Conservation (phyloP, 2,329 filamentous ascomycete genomes). For the Fusarium sp. region DNA sequence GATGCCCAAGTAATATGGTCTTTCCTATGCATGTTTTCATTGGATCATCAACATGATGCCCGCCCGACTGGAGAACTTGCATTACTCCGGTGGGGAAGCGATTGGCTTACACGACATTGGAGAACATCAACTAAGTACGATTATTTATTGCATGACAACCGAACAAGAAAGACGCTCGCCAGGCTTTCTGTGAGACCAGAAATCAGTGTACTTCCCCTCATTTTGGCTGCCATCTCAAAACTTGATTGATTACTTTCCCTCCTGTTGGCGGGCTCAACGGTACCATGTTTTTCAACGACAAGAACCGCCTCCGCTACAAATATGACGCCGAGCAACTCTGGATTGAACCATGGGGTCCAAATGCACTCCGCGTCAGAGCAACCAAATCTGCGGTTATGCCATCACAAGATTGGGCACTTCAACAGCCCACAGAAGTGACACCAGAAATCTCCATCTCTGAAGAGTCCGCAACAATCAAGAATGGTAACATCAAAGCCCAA, state of each 20-base stretch:
- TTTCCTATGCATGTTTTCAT: not conserved
- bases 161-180: not conserved
- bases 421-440: not conserved
- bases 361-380: slow-evolving; percentile 11
- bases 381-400: slow-evolving; percentile 6
- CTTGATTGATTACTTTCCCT: not conserved
- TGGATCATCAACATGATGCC: slow-evolving; percentile 4
- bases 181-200: not conserved
- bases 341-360: slow-evolving; percentile 18
- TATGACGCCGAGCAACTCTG: slow-evolving; percentile 17
- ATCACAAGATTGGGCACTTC: slow-evolving; percentile 14
- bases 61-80: slow-evolving; percentile 10
- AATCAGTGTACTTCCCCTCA: not conserved
- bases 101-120: slow-evolving; percentile 8
- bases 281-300: slow-evolving; percentile 19
- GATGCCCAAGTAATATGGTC: not conserved
- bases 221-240: not conserved
- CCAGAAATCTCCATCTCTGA: slow-evolving; percentile 2
- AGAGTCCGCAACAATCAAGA: slow-evolving; percentile 19
- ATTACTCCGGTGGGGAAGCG: slow-evolving; percentile 22
- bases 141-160: not conserved
- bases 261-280: not conserved
- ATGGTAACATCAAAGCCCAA: slow-evolving; percentile 47
- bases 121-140: not conserved
- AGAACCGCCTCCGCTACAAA: slow-evolving; percentile 10